Evolutionary conservation across 805 yeast species (phyloP).

Genomic region (Candida corydali): DNA sequence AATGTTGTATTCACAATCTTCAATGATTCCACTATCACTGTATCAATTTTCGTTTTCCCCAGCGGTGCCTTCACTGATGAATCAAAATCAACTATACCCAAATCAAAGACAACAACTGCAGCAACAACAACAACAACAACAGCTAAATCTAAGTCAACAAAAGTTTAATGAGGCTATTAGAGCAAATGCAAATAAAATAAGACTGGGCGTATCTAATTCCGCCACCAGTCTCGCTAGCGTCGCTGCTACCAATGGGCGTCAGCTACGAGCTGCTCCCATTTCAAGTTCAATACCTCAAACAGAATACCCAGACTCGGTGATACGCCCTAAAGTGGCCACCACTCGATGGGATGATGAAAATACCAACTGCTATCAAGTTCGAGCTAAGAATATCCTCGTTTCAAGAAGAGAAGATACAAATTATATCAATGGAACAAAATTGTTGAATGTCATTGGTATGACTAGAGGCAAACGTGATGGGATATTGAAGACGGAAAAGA

Average conservation of each 20-base stretch:
- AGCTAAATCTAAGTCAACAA: neutral
- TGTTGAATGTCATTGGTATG: slow-evolving; percentile 36
- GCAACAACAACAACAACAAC: neutral
- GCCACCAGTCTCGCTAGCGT: no score
- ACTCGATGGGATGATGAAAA: slow-evolving; percentile 35
- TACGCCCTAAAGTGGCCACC: slow-evolving; percentile 32
- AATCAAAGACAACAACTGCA: slow-evolving; percentile 4
- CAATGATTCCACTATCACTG: slow-evolving; percentile 5
- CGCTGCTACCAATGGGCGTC: slow-evolving; percentile 8
- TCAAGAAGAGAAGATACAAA: slow-evolving; percentile 33
- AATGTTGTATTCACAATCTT: slow-evolving; percentile 7
- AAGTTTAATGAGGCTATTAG: no score
- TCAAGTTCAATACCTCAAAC: slow-evolving; percentile 6
- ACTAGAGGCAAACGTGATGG: slow-evolving; percentile 40
- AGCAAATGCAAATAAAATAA: no score
- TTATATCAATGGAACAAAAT: slow-evolving; percentile 35
- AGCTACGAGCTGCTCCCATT: slow-evolving; percentile 15
- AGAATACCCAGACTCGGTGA: slow-evolving; percentile 14
- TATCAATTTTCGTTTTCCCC: slow-evolving; percentile 7
- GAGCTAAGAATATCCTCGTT: slow-evolving; percentile 28
- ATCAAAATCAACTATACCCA: slow-evolving; percentile 6
- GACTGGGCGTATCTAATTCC: no score
- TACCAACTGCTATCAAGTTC: slow-evolving; percentile 35
- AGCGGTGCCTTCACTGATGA: neutral
- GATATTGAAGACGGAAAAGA: slow-evolving; percentile 31